Evolutionary conservation across 352 stramenopile species (phyloP).

Genomic region (Phytopythium litorale): DNA sequence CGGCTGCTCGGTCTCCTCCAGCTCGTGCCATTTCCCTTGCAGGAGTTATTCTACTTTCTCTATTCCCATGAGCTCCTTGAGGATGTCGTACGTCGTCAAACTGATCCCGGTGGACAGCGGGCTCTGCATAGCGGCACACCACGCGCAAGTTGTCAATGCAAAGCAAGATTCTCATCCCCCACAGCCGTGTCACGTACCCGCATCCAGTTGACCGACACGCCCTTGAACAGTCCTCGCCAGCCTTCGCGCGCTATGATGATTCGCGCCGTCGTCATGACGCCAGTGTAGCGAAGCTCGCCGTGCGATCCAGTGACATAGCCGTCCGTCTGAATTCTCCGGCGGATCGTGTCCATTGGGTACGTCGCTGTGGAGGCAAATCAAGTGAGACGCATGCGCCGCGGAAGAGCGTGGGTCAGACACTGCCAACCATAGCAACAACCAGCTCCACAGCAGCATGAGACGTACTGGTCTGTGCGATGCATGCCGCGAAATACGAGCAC

Average conservation of each 20-base stretch:
- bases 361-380: conserved; percentile 37
- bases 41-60: conserved; percentile 61
- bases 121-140: conserved; percentile 36
- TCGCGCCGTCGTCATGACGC: conserved; percentile 55
- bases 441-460: background rate
- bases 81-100: conserved; percentile 81
- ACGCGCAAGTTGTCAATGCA: background rate
- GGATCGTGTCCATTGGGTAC: conserved; percentile 85
- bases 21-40: background rate
- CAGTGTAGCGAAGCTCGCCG: conserved; percentile 55
- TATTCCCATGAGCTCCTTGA: conserved; percentile 83
- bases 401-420: background rate
- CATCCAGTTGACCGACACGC: conserved; percentile 86
- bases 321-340: conserved; percentile 79
- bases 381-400: background rate
- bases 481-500: conserved; percentile 81
- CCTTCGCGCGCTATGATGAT: conserved; percentile 76
- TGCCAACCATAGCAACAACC: background rate
- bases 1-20: too few relatives aligned
- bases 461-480: conserved; percentile 81
- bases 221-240: conserved; percentile 83
- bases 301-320: conserved; percentile 58
- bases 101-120: conserved; percentile 83
- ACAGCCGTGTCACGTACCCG: conserved; percentile 37
- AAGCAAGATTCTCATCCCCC: background rate